Percentiles rank a stretch among this genome's conserved stretches.
phyloP scores from a whole-genome alignment of 2,329 filamentous ascomycete genomes.

The Aspergillus sp. region DNA sequence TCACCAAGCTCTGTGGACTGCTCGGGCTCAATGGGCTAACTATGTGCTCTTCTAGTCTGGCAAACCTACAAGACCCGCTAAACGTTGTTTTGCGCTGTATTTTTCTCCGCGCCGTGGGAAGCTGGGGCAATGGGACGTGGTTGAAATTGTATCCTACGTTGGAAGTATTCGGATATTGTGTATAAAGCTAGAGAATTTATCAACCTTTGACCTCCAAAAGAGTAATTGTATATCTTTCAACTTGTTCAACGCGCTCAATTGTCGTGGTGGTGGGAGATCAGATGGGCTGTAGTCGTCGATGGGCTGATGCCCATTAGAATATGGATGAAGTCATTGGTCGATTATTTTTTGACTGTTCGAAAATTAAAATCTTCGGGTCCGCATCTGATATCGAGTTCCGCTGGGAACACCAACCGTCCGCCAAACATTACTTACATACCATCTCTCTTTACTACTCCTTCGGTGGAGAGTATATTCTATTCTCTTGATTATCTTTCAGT shows the following conservation, averaged over 20 bases:
- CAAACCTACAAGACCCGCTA: constrained; percentile 64
- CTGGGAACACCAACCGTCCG: neutral
- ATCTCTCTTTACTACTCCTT: neutral
- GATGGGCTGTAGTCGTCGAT: constrained; percentile 12
- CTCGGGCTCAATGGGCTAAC: constrained; percentile 18
- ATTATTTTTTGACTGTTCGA: constrained; percentile 29
- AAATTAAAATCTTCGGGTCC: constrained; percentile 40
- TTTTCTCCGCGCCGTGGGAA: constrained; percentile 17
- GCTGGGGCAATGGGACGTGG: constrained; percentile 18
- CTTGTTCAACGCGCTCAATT: constrained; percentile 3
- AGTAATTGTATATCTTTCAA: neutral
- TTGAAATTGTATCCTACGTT: constrained; percentile 21
- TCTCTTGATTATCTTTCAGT: neutral
- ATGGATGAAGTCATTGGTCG: constrained; percentile 45
- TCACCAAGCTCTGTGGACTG: neutral
- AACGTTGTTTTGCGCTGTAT: constrained; percentile 19
- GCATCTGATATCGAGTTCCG: constrained; percentile 20
- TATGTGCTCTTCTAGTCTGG: constrained; percentile 53
- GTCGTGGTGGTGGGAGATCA: constrained; percentile 3
- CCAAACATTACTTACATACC: neutral
- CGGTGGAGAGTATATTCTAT: neutral
- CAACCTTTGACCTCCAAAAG: constrained; percentile 18
- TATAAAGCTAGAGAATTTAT: constrained; percentile 41
- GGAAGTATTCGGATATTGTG: constrained; percentile 33
- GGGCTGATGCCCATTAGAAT: constrained; percentile 28